phyloP scores from a whole-genome alignment of 1,139 yeast species.

The Pichia sp. region DNA sequence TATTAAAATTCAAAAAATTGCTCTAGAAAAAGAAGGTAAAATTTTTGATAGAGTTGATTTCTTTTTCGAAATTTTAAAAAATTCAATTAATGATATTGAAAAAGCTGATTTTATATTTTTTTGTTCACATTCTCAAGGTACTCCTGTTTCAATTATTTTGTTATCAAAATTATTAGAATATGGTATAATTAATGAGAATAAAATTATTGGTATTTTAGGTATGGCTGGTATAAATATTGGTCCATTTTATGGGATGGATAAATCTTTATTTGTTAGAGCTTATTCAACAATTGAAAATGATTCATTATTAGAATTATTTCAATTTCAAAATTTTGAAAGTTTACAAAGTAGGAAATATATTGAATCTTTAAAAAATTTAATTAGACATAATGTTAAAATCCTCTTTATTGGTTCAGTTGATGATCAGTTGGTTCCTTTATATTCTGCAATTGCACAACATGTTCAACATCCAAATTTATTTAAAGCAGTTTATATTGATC shows the following conservation, averaged over 20 bases:
- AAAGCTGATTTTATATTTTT: slow-evolving; percentile 80
- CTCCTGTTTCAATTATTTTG: slow-evolving; percentile 81
- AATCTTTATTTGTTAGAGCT: slow-evolving; percentile 75
- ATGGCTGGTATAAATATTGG: slow-evolving; percentile 97
- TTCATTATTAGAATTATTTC: slow-evolving; percentile 77
- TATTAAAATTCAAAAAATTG: slow-evolving; percentile 78
- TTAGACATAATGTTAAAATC: slow-evolving; percentile 67
- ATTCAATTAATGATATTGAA: slow-evolving; percentile 65
- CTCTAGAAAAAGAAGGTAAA: slow-evolving; percentile 89
- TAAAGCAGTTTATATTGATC: slow-evolving; percentile 85
- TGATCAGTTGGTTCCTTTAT: slow-evolving; percentile 88
- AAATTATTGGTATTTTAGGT: slow-evolving; percentile 67
- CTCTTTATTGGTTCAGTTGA: slow-evolving; percentile 82
- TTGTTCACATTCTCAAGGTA: slow-evolving; percentile 94
- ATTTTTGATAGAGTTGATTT: slow-evolving; percentile 79
- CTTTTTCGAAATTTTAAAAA: slow-evolving; percentile 63
- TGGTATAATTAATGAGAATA: slow-evolving; percentile 52
- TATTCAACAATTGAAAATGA: slow-evolving; percentile 87
- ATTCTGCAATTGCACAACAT: slow-evolving; percentile 80
- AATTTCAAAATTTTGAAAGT: slow-evolving; percentile 72
- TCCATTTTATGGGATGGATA: slow-evolving; percentile 87
- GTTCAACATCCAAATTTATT: slow-evolving; percentile 84
- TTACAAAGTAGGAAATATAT: slow-evolving; percentile 65
- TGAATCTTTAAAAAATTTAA: slow-evolving; percentile 57
- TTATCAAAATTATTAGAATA: slow-evolving; percentile 65